These are phyloP conservation scores for Pichia exigua DNA, from an alignment of 805 yeast genomes.

Conservation along the genomic window DNA sequence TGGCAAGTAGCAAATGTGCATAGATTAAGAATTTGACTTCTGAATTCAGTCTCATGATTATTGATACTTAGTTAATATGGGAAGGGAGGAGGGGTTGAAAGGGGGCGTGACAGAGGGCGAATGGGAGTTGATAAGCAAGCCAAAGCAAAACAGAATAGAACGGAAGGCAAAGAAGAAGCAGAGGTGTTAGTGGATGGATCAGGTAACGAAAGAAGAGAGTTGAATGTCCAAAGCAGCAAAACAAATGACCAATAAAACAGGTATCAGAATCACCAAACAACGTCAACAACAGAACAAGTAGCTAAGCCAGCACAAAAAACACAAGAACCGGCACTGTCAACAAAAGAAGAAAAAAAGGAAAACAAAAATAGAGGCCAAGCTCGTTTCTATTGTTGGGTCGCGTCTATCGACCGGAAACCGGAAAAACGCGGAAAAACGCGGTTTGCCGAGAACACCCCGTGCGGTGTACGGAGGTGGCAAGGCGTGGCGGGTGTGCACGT, in stretches of 20 bases:
- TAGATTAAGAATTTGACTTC: slow-evolving; percentile 55
- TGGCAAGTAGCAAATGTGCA: slow-evolving; percentile 48
- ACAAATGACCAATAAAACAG: neutral
- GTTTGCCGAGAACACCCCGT: too few relatives aligned
- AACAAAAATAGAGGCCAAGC: neutral
- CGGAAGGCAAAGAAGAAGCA: too few relatives aligned
- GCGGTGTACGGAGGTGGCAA: neutral
- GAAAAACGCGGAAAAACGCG: neutral
- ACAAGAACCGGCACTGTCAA: neutral
- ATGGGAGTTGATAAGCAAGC: too few relatives aligned
- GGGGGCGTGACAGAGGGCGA: too few relatives aligned
- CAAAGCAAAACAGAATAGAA: too few relatives aligned
- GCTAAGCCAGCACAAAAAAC: neutral
- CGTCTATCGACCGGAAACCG: neutral
- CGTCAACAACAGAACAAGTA: too few relatives aligned
- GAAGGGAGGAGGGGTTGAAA: too few relatives aligned
- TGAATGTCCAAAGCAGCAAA: too few relatives aligned
- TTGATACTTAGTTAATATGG: too few relatives aligned
- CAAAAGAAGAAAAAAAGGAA: neutral
- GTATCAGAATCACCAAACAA: too few relatives aligned
- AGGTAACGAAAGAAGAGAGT: too few relatives aligned
- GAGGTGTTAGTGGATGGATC: too few relatives aligned
- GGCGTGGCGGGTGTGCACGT: neutral
- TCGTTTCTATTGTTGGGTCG: neutral
- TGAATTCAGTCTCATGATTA: slow-evolving; percentile 43